Evolutionary conservation across 768 basidiomycete genomes (phyloP).

Genomic region (Auricularia sp.): DNA sequence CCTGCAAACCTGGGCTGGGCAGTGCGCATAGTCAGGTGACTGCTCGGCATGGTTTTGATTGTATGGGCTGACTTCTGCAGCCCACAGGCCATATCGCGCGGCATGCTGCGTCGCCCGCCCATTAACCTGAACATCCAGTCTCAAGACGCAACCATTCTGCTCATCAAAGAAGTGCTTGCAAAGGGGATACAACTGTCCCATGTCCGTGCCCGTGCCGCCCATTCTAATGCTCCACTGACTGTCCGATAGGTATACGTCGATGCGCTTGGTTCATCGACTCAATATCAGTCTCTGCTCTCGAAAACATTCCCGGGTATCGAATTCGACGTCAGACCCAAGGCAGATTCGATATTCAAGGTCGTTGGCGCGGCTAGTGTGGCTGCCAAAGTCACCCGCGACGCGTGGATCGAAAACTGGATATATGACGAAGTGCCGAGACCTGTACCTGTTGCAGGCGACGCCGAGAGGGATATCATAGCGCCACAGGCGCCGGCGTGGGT

Average conservation of each 20-base stretch:
- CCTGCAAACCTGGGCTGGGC: constrained; percentile 71
- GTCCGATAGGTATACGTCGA: constrained; percentile 79
- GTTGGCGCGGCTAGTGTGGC: constrained; percentile 97
- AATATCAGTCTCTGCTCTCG: constrained; percentile 78
- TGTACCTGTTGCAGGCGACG: constrained; percentile 6
- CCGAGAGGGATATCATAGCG: constrained; percentile 7
- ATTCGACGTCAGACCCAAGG: constrained; percentile 87
- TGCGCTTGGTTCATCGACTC: constrained; percentile 78
- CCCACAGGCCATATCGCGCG: constrained; percentile 82
- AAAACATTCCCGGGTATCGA: constrained; percentile 70
- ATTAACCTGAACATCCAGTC: constrained; percentile 82
- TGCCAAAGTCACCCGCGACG: constrained; percentile 92
- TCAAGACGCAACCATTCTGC: constrained; percentile 78
- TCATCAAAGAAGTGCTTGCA: constrained; percentile 80
- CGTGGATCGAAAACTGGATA: constrained; percentile 77
- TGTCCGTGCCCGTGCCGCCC: constrained; percentile 28
- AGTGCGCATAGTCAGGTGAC: constrained; percentile 62
- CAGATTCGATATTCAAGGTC: constrained; percentile 93
- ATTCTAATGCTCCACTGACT: neutral
- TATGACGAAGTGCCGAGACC: constrained; percentile 48
- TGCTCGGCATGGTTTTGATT: neutral
- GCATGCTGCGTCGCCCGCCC: constrained; percentile 81
- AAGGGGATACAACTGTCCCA: constrained; percentile 72
- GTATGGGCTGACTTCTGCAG: constrained; percentile 28
- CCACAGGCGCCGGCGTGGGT: constrained; percentile 7